Evolutionary conservation across 1,284 basidiomycete species (phyloP).

Genomic region (Tremellales sp.): DNA sequence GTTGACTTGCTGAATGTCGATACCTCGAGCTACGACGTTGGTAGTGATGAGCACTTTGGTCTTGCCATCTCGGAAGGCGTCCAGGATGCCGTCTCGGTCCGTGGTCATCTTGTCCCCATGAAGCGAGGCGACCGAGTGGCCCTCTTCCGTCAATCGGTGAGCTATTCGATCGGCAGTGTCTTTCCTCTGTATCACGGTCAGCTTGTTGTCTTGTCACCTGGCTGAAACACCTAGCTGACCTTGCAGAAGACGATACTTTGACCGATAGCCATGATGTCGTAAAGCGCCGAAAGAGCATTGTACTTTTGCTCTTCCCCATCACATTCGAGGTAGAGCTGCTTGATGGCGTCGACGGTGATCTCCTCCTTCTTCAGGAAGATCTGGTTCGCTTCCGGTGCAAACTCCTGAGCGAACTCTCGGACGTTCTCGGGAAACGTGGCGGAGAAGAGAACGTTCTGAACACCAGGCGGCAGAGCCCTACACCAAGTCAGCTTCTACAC

Average conservation of each 20-base stretch:
- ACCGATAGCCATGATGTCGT: constrained; percentile 86
- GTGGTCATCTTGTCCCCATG: constrained; percentile 88
- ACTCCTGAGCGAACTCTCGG: constrained; percentile 79
- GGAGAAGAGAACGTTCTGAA: constrained; percentile 94
- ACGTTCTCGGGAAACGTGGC: constrained; percentile 97
- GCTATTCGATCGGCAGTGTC: constrained; percentile 92
- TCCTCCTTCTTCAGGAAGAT: constrained; percentile 95
- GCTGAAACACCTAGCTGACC: constrained; percentile 51
- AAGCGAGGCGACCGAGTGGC: constrained; percentile 92
- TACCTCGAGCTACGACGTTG: constrained; percentile 96
- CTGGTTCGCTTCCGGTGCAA: constrained; percentile 93
- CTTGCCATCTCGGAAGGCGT: constrained; percentile 90
- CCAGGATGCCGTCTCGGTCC: constrained; percentile 89
- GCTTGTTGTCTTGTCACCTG: not conserved
- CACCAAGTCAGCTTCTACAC: constrained; percentile 5
- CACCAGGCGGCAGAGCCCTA: constrained; percentile 46
- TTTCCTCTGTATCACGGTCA: constrained; percentile 60
- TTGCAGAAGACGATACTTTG: constrained; percentile 97
- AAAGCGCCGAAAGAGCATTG: constrained; percentile 87
- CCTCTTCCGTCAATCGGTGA: constrained; percentile 82
- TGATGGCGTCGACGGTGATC: constrained; percentile 88
- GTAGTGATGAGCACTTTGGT: constrained; percentile 98
- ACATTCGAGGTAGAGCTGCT: constrained; percentile 98
- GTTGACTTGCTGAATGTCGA: constrained; percentile 98
- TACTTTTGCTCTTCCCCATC: constrained; percentile 87